Evolutionary conservation across 2,329 filamentous ascomycete species (phyloP).

Genomic region (Aspergillus sp.): DNA sequence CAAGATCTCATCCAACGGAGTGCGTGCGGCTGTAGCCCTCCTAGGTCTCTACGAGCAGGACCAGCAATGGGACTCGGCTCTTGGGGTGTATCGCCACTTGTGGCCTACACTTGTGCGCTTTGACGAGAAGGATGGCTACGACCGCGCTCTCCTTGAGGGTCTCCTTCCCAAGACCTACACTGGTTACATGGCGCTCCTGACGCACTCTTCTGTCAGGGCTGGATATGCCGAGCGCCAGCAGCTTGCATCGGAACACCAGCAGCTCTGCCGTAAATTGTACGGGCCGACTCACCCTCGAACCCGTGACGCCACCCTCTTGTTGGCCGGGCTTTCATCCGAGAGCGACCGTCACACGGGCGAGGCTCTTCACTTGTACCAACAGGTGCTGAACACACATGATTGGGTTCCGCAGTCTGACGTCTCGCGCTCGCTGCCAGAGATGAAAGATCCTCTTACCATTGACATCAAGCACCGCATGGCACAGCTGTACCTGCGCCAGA

Average conservation of each 20-base stretch:
- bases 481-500: slow-evolving; percentile 48
- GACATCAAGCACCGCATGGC: slow-evolving; percentile 53
- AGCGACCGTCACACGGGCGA: slow-evolving; percentile 46
- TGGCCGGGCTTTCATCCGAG: slow-evolving; percentile 50
- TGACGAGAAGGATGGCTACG: slow-evolving; percentile 41
- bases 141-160: slow-evolving; percentile 36
- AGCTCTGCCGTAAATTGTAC: slow-evolving; percentile 44
- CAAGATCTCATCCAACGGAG: slow-evolving; percentile 39
- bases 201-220: slow-evolving; percentile 41
- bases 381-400: slow-evolving; percentile 44
- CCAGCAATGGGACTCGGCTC: slow-evolving; percentile 47
- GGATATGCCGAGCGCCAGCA: slow-evolving; percentile 48
- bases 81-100: slow-evolving; percentile 47
- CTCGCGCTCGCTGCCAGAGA: slow-evolving; percentile 30
- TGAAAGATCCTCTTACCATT: slow-evolving; percentile 40
- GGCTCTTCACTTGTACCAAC: slow-evolving; percentile 48
- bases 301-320: slow-evolving; percentile 38
- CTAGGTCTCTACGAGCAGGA: slow-evolving; percentile 47
- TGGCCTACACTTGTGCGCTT: slow-evolving; percentile 50
- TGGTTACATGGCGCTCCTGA: slow-evolving; percentile 51
- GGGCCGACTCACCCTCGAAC: slow-evolving; percentile 36
- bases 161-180: slow-evolving; percentile 49
- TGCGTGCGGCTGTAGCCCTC: slow-evolving; percentile 49
- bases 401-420: slow-evolving; percentile 34
- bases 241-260: slow-evolving; percentile 51